Conservation (phyloP, 768 basidiomycete species). For the Asterophora parasitica region DNA sequence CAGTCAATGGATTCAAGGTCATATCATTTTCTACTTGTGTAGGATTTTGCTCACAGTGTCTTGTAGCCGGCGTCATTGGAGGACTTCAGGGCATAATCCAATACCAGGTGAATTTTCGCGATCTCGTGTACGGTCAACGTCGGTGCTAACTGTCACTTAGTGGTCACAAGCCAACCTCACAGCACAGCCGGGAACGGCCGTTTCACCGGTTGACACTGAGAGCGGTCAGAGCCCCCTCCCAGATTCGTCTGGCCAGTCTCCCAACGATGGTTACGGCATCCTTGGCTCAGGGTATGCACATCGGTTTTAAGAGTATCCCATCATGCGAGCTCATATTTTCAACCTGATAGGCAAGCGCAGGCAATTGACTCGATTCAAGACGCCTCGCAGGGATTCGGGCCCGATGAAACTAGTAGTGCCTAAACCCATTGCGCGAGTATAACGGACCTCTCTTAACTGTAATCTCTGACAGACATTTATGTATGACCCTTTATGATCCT, state of each 20-base stretch:
- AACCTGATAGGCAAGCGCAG: conserved; percentile 22
- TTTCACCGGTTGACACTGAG: conserved; percentile 29
- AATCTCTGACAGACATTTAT: too few relatives aligned
- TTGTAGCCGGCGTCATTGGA: conserved; percentile 34
- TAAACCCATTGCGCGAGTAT: too few relatives aligned
- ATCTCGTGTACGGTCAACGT: neutral
- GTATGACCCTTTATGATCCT: too few relatives aligned
- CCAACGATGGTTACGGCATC: conserved; percentile 60
- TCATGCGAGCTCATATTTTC: neutral
- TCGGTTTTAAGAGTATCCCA: neutral
- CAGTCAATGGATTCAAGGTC: conserved; percentile 47
- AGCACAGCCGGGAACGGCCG: conserved; percentile 38
- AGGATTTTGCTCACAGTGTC: neutral
- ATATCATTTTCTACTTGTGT: conserved; percentile 8
- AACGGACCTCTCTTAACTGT: too few relatives aligned
- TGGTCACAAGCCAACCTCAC: conserved; percentile 56
- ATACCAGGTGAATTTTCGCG: conserved; percentile 34
- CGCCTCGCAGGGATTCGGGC: conserved; percentile 31
- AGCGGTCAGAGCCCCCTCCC: conserved; percentile 27
- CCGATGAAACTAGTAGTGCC: conserved; percentile 11
- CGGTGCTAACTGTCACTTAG: conserved; percentile 28
- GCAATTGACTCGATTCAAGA: conserved; percentile 27
- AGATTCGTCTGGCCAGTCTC: conserved; percentile 45
- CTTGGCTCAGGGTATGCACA: conserved; percentile 34
- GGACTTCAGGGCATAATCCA: conserved; percentile 43